Evolutionary conservation across 2,329 filamentous ascomycete genomes (phyloP), one percentile per base, ranked within the genome.

Genomic region (Cladosporium sp.): DNA sequence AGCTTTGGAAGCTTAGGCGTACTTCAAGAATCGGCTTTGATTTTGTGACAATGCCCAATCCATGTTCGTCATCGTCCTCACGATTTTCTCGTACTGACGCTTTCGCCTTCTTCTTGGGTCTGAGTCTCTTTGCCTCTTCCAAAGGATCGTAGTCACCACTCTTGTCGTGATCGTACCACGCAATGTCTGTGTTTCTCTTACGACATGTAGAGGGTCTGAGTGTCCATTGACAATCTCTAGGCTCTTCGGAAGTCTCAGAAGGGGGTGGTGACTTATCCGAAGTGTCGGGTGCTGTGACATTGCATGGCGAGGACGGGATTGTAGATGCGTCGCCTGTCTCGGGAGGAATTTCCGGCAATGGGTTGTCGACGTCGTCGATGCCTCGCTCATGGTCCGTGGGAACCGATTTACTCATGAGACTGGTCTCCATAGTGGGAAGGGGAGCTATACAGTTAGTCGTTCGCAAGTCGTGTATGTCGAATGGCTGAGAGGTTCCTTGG

Each of bases 91-190:
- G 20, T 18, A 20, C 18, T 16, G 40, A 32, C 15, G 27, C n/a
- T 19, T 43, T 42, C 1, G 29, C 16, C 47, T 16, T 50, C 9
- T 38, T 36, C 15, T 38, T 50, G 18, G 29, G 32, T 27, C 41
- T 51, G 15, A 47, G 36, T 22, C 47, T 36, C 33, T 50, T 49
- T 15, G 22, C 15, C 39, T 62, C 52, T 38, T 55, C 51, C 1
- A 35, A 32, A 7, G 57, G 67, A 43, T 61, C 55, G 49, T 69
- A 72, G 39, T 67, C 59, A 2, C 64, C 65, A 18, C 64, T 68
- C 1, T 62, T 46, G 20, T 72, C 68, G 1, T 62, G 51, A 50
- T 71, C 69, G 4, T 42, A 15, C 47, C 47, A 49, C 5, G 45
- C 38, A 27, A 12, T 32, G 7, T 35, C 35, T 18, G 29, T 5